A percentile compares a stretch with the other conserved stretches of the same genome.
phyloP scores from a whole-genome alignment of 1,284 basidiomycete genomes.

The Boletus sp. region DNA sequence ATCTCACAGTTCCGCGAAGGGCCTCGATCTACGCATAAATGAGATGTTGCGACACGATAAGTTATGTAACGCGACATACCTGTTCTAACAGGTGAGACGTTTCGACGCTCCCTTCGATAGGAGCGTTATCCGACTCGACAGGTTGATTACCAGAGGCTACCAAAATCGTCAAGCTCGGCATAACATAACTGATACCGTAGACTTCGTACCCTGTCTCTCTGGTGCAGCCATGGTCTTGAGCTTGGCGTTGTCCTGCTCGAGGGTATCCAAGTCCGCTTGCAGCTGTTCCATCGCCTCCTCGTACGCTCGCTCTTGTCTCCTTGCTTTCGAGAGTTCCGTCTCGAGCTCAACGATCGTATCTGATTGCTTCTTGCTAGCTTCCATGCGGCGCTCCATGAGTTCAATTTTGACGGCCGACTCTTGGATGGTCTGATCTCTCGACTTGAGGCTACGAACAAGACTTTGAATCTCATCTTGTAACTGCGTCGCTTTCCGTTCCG shows the following conservation, averaged over 20 bases:
- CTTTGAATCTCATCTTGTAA: conserved; percentile 90
- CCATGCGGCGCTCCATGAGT: conserved; percentile 91
- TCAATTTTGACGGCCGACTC: conserved; percentile 93
- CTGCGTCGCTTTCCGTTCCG: conserved; percentile 84
- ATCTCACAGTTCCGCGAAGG: conserved; percentile 87
- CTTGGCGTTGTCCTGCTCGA: conserved; percentile 88
- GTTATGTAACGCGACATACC: conserved; percentile 45
- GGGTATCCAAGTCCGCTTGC: conserved; percentile 83
- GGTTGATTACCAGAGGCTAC: conserved; percentile 53
- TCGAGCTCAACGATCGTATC: conserved; percentile 86
- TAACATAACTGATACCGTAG: neutral
- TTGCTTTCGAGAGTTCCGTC: conserved; percentile 75
- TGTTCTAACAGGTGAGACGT: conserved; percentile 86
- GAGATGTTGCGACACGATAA: conserved; percentile 12
- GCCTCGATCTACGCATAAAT: conserved; percentile 73
- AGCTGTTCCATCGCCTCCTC: conserved; percentile 94
- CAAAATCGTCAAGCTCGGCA: neutral
- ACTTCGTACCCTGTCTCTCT: conserved; percentile 64
- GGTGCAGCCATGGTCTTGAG: conserved; percentile 70
- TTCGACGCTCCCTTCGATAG: conserved; percentile 79
- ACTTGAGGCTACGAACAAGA: conserved; percentile 80
- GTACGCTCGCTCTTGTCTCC: conserved; percentile 87
- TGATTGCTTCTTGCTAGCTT: conserved; percentile 85
- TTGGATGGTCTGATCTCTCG: conserved; percentile 88
- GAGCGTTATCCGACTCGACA: conserved; percentile 61